phyloP scores from a whole-genome alignment of 768 basidiomycete species.

The Boletus vinaceobasis region DNA sequence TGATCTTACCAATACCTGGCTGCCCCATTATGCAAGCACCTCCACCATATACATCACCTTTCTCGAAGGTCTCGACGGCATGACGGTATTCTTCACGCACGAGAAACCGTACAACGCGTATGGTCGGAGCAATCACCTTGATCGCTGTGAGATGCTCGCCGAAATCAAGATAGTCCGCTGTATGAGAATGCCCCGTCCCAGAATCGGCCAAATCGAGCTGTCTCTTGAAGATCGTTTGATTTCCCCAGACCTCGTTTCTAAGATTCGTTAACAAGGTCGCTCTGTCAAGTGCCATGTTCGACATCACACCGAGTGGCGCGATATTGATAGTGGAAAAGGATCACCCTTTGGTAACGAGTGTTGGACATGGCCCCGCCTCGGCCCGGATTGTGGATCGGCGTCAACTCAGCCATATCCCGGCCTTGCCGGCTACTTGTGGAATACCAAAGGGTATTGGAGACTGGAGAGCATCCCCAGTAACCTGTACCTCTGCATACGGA shows the following conservation, averaged over 20 bases:
- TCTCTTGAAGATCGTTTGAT: background rate
- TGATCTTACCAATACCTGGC: slow-evolving; percentile 7
- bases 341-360: background rate
- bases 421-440: background rate
- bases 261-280: background rate
- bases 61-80: background rate
- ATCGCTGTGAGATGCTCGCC: background rate
- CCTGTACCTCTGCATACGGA: too few species aligned
- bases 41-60: background rate
- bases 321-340: background rate
- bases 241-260: slow-evolving; percentile 1
- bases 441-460: background rate
- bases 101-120: background rate
- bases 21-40: background rate
- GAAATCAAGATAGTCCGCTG: slow-evolving; percentile 2
- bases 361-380: background rate
- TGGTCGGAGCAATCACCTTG: background rate
- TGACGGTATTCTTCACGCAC: slow-evolving; percentile 2
- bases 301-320: background rate
- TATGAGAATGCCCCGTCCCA: background rate
- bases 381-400: background rate
- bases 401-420: background rate
- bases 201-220: background rate
- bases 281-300: background rate
- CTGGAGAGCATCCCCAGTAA: too few species aligned